Percentiles rank a stretch among this genome's conserved stretches.
Conservation (phyloP, 805 yeast genomes). For the Clavispora asparagi region DNA sequence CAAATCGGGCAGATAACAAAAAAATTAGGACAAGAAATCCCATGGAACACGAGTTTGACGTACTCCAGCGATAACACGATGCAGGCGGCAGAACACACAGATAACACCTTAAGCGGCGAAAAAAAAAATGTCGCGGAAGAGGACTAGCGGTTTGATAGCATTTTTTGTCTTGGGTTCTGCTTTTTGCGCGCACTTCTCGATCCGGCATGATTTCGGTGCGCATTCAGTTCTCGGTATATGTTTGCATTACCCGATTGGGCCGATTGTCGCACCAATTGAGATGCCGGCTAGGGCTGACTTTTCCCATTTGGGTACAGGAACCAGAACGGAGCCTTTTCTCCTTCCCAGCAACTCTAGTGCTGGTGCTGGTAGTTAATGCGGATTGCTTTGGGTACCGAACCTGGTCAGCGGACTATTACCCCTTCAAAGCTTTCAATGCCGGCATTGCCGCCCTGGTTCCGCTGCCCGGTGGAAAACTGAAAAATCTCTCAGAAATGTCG, state of each 20-base stretch:
- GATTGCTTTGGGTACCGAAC: too few relatives aligned
- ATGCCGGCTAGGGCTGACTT: neutral
- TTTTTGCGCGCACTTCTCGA: neutral
- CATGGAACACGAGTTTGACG: neutral
- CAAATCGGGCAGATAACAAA: neutral
- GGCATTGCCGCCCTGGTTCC: neutral
- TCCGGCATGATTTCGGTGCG: neutral
- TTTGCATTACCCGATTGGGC: neutral
- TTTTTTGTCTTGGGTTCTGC: neutral
- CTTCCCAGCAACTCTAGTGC: neutral
- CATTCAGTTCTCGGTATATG: neutral
- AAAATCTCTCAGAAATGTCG: constrained; percentile 13
- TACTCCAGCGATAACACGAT: neutral
- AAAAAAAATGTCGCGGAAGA: neutral
- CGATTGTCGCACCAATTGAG: neutral
- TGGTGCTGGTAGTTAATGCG: neutral
- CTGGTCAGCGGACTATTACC: neutral
- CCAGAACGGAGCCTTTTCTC: neutral
- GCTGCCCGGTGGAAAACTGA: neutral
- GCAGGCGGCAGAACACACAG: neutral
- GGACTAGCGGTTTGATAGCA: neutral
- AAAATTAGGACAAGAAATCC: neutral
- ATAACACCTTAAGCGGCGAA: neutral
- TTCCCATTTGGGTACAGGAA: neutral
- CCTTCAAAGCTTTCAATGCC: neutral